Evolutionary conservation across 2,329 filamentous ascomycete genomes (phyloP).

Genomic region (Mycogone perniciosa): DNA sequence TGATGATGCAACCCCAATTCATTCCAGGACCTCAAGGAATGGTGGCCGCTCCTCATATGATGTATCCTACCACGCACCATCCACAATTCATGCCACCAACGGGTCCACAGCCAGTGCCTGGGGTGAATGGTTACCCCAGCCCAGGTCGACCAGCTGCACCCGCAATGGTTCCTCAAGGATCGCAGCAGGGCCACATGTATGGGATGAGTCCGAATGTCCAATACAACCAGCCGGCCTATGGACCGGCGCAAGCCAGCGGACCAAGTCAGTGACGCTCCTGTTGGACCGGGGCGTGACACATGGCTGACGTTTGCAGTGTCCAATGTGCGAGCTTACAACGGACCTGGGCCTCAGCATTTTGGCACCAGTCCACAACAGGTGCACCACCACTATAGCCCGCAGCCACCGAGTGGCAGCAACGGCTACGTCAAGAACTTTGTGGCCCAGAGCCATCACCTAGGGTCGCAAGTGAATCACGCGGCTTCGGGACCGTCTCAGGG

Average conservation of each 20-base stretch:
- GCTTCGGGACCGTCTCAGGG: constrained; percentile 28
- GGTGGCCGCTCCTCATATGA: constrained; percentile 67
- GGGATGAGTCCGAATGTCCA: constrained; percentile 70
- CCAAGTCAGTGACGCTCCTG: constrained; percentile 57
- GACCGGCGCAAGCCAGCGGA: constrained; percentile 58
- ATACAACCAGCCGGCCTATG: constrained; percentile 68
- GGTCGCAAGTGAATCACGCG: constrained; percentile 29
- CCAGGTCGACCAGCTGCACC: constrained; percentile 71
- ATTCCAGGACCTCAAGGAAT: constrained; percentile 67
- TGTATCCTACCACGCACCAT: constrained; percentile 66
- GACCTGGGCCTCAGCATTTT: constrained; percentile 54
- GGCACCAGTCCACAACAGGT: constrained; percentile 59
- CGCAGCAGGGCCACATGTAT: constrained; percentile 81
- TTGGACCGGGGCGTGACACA: constrained; percentile 13
- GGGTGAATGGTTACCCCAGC: constrained; percentile 76
- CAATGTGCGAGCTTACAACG: constrained; percentile 55
- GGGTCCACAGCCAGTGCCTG: constrained; percentile 54
- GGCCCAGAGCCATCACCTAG: constrained; percentile 37
- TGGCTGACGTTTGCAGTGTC: constrained; percentile 47
- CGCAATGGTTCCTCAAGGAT: constrained; percentile 93
- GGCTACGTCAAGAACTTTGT: constrained; percentile 48
- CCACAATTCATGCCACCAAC: constrained; percentile 58
- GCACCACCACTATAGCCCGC: constrained; percentile 57
- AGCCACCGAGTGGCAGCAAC: constrained; percentile 49
- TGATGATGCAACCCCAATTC: constrained; percentile 80